These are phyloP conservation scores for Aphanomyces invadans DNA, from an alignment of 352 stramenopile genomes.

Conservation along the genomic window DNA sequence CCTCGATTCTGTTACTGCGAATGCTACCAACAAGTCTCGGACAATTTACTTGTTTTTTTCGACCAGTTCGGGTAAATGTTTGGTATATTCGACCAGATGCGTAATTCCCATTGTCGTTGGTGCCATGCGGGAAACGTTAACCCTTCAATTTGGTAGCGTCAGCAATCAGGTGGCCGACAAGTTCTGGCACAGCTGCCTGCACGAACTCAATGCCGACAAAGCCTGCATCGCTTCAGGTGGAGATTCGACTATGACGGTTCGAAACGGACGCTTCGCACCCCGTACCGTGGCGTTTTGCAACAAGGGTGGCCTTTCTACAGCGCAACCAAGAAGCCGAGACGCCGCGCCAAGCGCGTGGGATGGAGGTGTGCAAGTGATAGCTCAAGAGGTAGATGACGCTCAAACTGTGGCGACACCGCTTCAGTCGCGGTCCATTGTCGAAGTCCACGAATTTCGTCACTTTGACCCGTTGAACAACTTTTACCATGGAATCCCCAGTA, in stretches of 20 bases:
- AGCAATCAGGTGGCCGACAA: conserved; percentile 3
- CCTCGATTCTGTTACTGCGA: too few relatives aligned
- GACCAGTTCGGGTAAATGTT: too few relatives aligned
- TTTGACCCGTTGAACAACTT: conserved; percentile 78
- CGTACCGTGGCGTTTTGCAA: conserved; percentile 2
- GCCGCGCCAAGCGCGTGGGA: conserved; percentile 1
- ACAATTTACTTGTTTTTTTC: too few relatives aligned
- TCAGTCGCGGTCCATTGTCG: conserved; percentile 26
- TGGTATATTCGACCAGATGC: too few relatives aligned
- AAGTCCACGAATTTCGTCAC: conserved; percentile 65
- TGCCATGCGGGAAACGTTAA: conserved; percentile 10
- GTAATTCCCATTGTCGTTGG: neutral
- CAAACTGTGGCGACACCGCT: neutral
- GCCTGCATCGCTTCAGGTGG: neutral
- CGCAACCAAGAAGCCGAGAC: neutral
- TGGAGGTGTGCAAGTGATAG: neutral
- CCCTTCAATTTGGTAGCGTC: conserved; percentile 9
- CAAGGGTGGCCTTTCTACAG: neutral
- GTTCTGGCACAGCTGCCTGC: neutral
- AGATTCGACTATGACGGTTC: neutral
- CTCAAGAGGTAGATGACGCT: conserved; percentile 3
- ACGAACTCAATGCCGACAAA: neutral
- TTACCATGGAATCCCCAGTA: conserved; percentile 47
- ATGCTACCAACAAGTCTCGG: too few relatives aligned
- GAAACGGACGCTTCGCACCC: neutral